phyloP scores from a whole-genome alignment of 345 rosid species.

The Citrus australasica region DNA sequence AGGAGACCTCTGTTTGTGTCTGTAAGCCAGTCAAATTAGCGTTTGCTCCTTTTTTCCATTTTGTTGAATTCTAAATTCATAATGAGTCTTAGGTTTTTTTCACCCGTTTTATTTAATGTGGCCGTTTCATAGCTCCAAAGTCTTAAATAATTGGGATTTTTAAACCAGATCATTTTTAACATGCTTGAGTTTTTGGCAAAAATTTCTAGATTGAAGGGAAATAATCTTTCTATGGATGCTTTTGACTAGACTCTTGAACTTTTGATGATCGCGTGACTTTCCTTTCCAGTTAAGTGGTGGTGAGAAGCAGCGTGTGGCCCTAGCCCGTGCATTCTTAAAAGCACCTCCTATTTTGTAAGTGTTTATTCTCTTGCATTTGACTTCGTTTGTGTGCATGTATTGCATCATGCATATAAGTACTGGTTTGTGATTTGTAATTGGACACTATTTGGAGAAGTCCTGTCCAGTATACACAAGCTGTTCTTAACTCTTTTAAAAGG shows the following conservation, averaged over 20 bases:
- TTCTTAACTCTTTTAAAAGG: no score
- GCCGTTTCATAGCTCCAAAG: background rate
- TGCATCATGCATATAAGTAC: background rate
- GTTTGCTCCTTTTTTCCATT: background rate
- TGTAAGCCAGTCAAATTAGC: no score
- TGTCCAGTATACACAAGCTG: no score
- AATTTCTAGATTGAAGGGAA: background rate
- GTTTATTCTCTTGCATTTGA: background rate
- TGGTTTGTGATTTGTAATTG: background rate
- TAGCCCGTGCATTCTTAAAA: constrained; percentile 93
- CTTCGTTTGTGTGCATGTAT: background rate
- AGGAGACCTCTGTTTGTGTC: background rate
- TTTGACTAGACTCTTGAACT: constrained; percentile 4
- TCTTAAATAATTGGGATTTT: background rate
- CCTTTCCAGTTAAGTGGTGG: constrained; percentile 92
- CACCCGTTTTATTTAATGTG: background rate
- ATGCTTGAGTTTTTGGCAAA: background rate
- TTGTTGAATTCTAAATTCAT: background rate
- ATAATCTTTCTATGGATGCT: background rate
- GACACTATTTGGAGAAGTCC: no score
- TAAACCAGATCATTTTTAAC: background rate
- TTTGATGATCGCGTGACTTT: constrained; percentile 4
- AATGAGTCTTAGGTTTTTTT: background rate
- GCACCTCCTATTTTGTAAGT: constrained; percentile 85
- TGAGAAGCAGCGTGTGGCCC: constrained; percentile 97